Evolutionary conservation across 805 yeast genomes (phyloP), one percentile per base, ranked within the genome.

Genomic region (Candida nitratophila): DNA sequence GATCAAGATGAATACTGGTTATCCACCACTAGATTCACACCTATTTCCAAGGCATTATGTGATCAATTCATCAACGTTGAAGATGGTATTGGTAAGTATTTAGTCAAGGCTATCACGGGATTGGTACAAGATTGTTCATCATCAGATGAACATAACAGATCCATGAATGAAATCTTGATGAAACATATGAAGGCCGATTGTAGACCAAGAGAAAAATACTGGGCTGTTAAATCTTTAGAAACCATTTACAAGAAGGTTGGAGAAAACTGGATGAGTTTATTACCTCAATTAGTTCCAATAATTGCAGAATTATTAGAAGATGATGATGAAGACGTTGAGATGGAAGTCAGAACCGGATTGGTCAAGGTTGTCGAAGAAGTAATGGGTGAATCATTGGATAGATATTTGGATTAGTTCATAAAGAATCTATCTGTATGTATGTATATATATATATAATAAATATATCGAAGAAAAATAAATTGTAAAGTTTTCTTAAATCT

Each of bases 1-100:
- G 97, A 91, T 58, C 86, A 83, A 57, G 96, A 86, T 54, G 99
- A 93, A 56, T 93, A 86, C 68, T 93, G 99, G 99, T 83, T 85
- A 46, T 79, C 88, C 38, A 83, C 83, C 42, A 77, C 88, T 22
- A 78, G 99, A 60, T 93, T 88, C 60, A 95, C 85, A 34, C 65
- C 78, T 42, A 73, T 89, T 22, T 74, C 82, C 15, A 71, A 64
- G 33, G 74, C 84, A 3, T 71, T 93, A 49, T 67, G 85, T 46
- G 66, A 65, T 21, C 96, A 89, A 68, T 68, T 90, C 50, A 55
- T 66, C 7, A 77, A 73, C 54, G 74, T 87, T 48, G 95, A 87
- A 53, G 82, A 79, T 51, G 64, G 77, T 14, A 77, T 87, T 54
- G 96, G 96, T 40, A 82, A 86, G 57, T 78, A 85, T 51, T 65